phyloP scores from a whole-genome alignment of 2,329 filamentous ascomycete species.

The Tolypocladium inflatum region DNA sequence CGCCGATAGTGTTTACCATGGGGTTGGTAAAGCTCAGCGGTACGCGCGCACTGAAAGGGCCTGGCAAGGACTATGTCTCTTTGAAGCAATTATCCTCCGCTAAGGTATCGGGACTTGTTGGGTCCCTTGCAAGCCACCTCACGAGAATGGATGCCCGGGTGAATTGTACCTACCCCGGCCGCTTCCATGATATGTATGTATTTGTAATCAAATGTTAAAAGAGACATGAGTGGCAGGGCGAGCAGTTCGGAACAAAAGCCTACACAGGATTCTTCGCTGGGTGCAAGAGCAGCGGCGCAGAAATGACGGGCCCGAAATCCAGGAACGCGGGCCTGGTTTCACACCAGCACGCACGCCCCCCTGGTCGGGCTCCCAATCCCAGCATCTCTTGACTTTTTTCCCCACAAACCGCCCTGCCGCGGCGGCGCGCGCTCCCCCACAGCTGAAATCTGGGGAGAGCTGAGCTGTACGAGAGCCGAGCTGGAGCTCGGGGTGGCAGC shows the following conservation, averaged over 20 bases:
- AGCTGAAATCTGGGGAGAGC: neutral
- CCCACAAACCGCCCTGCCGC: neutral
- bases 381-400: neutral
- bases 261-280: neutral
- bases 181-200: neutral
- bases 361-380: neutral
- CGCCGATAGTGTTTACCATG: no score
- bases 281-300: neutral
- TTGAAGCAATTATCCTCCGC: no score
- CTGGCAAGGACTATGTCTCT: no score
- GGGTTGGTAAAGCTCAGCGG: no score
- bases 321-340: neutral
- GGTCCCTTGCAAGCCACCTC: no score
- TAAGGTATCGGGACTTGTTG: no score
- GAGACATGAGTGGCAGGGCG: neutral
- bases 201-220: no score
- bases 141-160: no score
- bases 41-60: no score
- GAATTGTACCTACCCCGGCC: neutral
- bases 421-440: neutral
- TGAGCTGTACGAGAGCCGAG: neutral
- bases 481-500: neutral
- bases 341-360: neutral
- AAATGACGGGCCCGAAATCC: neutral
- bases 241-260: neutral